Conservation (phyloP, 805 yeast species). For the Suhomyces emberorum region DNA sequence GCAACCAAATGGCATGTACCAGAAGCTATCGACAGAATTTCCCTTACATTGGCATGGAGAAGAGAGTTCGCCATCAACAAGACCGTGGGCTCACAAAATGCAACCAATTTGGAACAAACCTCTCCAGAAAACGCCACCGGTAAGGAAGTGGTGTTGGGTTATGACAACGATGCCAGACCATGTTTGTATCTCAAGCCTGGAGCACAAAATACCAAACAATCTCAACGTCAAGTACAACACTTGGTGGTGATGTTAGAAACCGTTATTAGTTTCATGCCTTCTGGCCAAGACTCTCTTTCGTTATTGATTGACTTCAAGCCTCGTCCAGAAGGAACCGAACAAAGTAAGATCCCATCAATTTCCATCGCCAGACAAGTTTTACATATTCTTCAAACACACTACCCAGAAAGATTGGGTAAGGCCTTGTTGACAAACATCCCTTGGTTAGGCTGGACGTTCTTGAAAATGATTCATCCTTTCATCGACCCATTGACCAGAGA, state of each 20-base stretch:
- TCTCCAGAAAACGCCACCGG: slow-evolving; percentile 52
- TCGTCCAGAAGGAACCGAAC: slow-evolving; percentile 50
- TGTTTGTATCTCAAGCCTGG: slow-evolving; percentile 52
- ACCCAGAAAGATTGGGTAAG: slow-evolving; percentile 94
- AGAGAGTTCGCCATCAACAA: slow-evolving; percentile 47
- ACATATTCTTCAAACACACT: slow-evolving; percentile 92
- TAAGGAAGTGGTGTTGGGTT: slow-evolving; percentile 52
- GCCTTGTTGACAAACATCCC: slow-evolving; percentile 92
- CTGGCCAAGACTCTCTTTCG: slow-evolving; percentile 56
- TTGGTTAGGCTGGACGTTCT: slow-evolving; percentile 87
- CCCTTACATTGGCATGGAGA: slow-evolving; percentile 52
- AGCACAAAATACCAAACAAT: slow-evolving; percentile 51
- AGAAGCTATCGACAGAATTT: slow-evolving; percentile 42
- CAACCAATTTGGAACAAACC: slow-evolving; percentile 40
- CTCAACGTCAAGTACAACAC: slow-evolving; percentile 53
- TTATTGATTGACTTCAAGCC: slow-evolving; percentile 55
- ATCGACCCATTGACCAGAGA: slow-evolving; percentile 95
- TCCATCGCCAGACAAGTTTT: slow-evolving; percentile 74
- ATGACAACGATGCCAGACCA: slow-evolving; percentile 52
- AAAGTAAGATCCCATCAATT: slow-evolving; percentile 46
- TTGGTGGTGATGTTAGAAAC: slow-evolving; percentile 56
- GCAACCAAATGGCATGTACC: slow-evolving; percentile 51
- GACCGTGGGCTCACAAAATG: slow-evolving; percentile 27
- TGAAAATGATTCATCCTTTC: slow-evolving; percentile 89
- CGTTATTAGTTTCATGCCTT: slow-evolving; percentile 52